Conservation (phyloP, 371 early-diverging fungal genomes). For the Circinella umbellata region DNA sequence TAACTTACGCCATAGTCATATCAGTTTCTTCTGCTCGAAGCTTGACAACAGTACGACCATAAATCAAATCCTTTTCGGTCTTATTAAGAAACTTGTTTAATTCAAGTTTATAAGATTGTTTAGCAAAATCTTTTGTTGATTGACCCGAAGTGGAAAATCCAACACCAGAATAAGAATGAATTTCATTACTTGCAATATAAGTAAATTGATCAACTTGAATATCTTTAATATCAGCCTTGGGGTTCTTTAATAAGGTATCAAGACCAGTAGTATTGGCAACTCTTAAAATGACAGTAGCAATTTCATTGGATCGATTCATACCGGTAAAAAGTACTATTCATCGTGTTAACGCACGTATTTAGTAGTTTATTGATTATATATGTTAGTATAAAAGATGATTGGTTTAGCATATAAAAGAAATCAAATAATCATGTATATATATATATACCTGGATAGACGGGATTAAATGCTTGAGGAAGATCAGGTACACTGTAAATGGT, state of each 20-base stretch:
- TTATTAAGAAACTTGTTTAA: slow-evolving; percentile 44
- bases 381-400: neutral
- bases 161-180: slow-evolving; percentile 43
- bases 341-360: neutral
- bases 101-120: slow-evolving; percentile 53
- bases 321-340: slow-evolving; percentile 33
- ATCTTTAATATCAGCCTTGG: slow-evolving; percentile 17
- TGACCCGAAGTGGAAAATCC: slow-evolving; percentile 49
- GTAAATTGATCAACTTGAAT: slow-evolving; percentile 24
- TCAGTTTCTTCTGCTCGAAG: slow-evolving; percentile 55
- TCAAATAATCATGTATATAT: no score
- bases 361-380: neutral
- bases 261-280: slow-evolving; percentile 18
- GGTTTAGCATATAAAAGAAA: no score
- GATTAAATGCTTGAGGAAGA: slow-evolving; percentile 55
- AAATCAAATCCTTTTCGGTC: slow-evolving; percentile 20
- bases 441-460: slow-evolving; percentile 39
- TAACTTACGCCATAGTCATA: slow-evolving; percentile 42
- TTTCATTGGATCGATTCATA: slow-evolving; percentile 42
- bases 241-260: slow-evolving; percentile 21
- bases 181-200: slow-evolving; percentile 46
- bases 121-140: slow-evolving; percentile 52
- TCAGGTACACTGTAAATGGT: slow-evolving; percentile 45
- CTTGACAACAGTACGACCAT: slow-evolving; percentile 51
- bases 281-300: slow-evolving; percentile 25